Base-by-base conservation (phyloP, 148 eudicot species). In the Arctostaphylos glauca region DNA sequence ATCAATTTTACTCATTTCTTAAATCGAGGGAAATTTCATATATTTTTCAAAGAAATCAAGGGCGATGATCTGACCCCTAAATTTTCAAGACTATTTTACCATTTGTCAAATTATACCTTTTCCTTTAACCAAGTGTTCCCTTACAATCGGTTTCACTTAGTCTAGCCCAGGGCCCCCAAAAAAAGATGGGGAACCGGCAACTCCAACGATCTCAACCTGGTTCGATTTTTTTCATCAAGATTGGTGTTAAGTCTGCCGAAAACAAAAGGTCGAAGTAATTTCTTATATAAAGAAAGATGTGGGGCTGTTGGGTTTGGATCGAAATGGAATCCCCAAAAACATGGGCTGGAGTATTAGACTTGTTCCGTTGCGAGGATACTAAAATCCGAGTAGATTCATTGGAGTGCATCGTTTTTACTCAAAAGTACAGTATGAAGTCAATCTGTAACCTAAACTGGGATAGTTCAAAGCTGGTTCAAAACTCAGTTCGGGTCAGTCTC, bases 261-360 rank as follows among this genome's bases (percentile, higher is more conserved):
- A n/a, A n/a, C n/a, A n/a, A n/a, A n/a, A n/a, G n/a, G n/a, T n/a
- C n/a, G n/a, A n/a, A n/a, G n/a, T n/a, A n/a, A n/a, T n/a, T n/a
- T n/a, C n/a, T n/a, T n/a, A n/a, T n/a, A n/a, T n/a, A n/a, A n/a
- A n/a, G n/a, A n/a, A n/a, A n/a, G n/a, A n/a, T n/a, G n/a, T n/a
- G n/a, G n/a, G n/a, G n/a, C n/a, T 91, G 95, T 87, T 92, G 41
- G 92, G 86, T n/a, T n/a, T n/a, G 47, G 83, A 85, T 18, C 77
- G 81, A 21, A 84, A 86, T 58, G 91, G 90, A 41, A 75, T 53
- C 44, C 78, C 85, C 0, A 86, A 83, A 58, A 86, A 76, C 77
- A 0, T 0, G 38, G 38, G 38, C 38, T 31, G 84, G n/a, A n/a
- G n/a, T n/a, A n/a, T n/a, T n/a, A n/a, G n/a, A n/a, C n/a, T n/a